A percentile compares a stretch with the other conserved stretches of the same genome.
phyloP scores from a whole-genome alignment of 495 filamentous ascomycete species.

The Hypomontagnella submonticulosa region DNA sequence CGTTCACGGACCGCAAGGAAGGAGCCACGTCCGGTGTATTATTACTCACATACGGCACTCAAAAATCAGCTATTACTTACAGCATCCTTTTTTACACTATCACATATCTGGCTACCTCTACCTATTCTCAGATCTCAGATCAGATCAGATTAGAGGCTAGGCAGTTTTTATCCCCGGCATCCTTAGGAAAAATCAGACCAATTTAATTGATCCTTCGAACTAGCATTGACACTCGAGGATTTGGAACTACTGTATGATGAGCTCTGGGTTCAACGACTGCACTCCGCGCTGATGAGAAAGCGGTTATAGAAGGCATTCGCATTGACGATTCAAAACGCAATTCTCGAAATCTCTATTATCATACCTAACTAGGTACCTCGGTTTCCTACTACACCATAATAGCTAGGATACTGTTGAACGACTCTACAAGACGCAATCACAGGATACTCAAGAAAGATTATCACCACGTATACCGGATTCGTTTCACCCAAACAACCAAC shows the following conservation, averaged over 20 bases:
- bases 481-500: conserved; percentile 20
- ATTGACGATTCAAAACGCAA: not conserved
- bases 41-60: conserved; percentile 33
- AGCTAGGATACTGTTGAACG: no score
- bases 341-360: not conserved
- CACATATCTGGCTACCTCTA: not conserved
- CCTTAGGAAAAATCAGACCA: not conserved
- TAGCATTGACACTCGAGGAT: conserved; percentile 18
- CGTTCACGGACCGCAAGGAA: conserved; percentile 17
- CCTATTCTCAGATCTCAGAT: conserved; percentile 39
- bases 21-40: conserved; percentile 25
- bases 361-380: no score
- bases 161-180: conserved; percentile 23
- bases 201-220: conserved; percentile 33
- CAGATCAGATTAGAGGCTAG: conserved; percentile 36
- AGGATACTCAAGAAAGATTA: conserved; percentile 10
- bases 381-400: no score
- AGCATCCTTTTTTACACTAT: not conserved
- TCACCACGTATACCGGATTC: conserved; percentile 11
- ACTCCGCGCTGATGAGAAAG: not conserved
- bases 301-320: not conserved
- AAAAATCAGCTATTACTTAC: conserved; percentile 15
- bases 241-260: conserved; percentile 21
- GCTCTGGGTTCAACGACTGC: conserved; percentile 15
- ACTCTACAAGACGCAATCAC: not conserved